phyloP scores from a whole-genome alignment of 2,329 filamentous ascomycete species.

The Sporothrix sp. region DNA sequence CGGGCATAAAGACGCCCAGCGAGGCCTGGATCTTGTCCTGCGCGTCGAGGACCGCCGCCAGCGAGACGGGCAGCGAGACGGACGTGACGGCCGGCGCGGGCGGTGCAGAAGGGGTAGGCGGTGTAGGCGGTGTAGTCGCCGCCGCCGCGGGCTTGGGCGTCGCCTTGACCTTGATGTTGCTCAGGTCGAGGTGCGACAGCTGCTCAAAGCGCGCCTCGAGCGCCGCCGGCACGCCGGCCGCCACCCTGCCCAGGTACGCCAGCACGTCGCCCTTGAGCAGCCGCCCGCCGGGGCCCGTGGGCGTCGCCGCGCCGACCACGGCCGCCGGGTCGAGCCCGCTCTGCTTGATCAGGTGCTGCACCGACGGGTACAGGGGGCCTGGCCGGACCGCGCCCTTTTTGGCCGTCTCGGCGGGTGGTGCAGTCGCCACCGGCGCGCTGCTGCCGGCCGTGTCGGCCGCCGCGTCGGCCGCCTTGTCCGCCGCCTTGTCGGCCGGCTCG shows the following conservation, averaged over 20 bases:
- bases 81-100: conserved; percentile 29
- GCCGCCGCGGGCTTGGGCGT: conserved; percentile 17
- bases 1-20: conserved; percentile 69
- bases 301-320: conserved; percentile 70
- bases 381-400: conserved; percentile 47
- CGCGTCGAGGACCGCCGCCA: conserved; percentile 67
- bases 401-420: conserved; percentile 24
- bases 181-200: conserved; percentile 78
- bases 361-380: conserved; percentile 72
- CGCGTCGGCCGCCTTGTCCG: too few species aligned
- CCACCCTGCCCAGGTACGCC: conserved; percentile 73
- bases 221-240: conserved; percentile 58
- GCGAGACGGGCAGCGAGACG: conserved; percentile 65
- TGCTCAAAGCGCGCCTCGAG: conserved; percentile 64
- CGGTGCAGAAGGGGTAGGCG: conserved; percentile 23
- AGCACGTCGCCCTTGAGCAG: conserved; percentile 93
- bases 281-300: conserved; percentile 78
- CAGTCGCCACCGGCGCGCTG: too few species aligned
- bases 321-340: conserved; percentile 61
- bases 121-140: conserved; percentile 28
- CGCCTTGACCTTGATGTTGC: conserved; percentile 74
- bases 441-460: too few species aligned
- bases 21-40: conserved; percentile 71
- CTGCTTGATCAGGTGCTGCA: conserved; percentile 69
- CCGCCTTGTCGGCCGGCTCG: conserved; percentile 29